Base-by-base conservation (phyloP, 2,329 filamentous ascomycete genomes). In the Microascus cirrosus region DNA sequence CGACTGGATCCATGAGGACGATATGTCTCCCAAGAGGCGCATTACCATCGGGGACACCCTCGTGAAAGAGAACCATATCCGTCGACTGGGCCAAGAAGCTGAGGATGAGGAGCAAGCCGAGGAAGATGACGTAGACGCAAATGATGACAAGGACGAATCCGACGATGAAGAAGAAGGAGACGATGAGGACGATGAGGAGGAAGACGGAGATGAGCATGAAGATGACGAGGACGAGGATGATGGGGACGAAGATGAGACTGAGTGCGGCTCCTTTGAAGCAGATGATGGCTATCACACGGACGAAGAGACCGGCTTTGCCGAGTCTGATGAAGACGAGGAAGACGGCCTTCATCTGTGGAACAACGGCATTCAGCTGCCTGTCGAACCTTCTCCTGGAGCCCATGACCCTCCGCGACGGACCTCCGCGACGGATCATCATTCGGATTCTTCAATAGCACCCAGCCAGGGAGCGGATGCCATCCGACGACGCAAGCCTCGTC, bases 31-130 rank as follows among this genome's bases (percentile, higher is more conserved):
- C 62, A 79, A 79, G 58, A 79, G 79, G 55, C 90, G 89, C 66
- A 78, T 99, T 45, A 97, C 92, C 3, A 86, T 99, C 62, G 85
- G 87, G 63, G 94, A 97, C 68, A 95, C 92, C 4, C 78, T 99
- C 63, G 81, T 84, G 69, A 95, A 95, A 71, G 94, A 99, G 72
- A 91, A 90, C 61, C 84, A 84, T 34, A 94, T 99, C 61, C 86
- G 93, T 54, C 85, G 88, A 61, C 74, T 97, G 28, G 93, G 85
- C 54, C 86, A 90, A 67, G 93, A 99, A 71, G 94, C 86, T 1
- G 94, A 97, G 67, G 90, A 95, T 65, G 94, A 97, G 71, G 92
- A 85, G 3, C 75, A 78, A 87, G 58, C 8, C 6, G 39, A 45
- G 13, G 86, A 90, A 58, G 85, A 89, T 55, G 84, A 87, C n/a